phyloP scores from a whole-genome alignment of 2,329 filamentous ascomycete species.

The Aspergillus fumigatiaffinis region DNA sequence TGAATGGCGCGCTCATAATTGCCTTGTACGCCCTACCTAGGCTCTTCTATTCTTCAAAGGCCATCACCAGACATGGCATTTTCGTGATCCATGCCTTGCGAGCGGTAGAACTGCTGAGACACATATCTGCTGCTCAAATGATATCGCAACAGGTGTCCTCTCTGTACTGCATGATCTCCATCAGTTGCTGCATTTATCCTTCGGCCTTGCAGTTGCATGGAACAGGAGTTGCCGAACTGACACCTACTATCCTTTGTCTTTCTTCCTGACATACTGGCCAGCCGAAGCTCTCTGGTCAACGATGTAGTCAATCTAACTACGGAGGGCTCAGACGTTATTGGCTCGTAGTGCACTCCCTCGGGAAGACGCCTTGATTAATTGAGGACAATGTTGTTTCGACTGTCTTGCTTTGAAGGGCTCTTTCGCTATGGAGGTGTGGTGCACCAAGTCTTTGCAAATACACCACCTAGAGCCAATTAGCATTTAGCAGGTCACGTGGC shows the following conservation, averaged over 20 bases:
- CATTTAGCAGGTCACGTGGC: too few species aligned
- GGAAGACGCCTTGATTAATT: not conserved
- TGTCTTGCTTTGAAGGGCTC: not conserved
- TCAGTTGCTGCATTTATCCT: slow-evolving; percentile 2
- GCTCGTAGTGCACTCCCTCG: not conserved
- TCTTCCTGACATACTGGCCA: not conserved
- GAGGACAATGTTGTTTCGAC: not conserved
- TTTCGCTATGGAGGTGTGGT: not conserved
- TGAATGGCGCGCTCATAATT: not conserved
- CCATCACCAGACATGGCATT: not conserved
- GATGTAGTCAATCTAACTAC: not conserved
- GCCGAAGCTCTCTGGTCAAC: not conserved
- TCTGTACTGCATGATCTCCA: slow-evolving; percentile 7
- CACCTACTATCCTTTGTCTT: not conserved
- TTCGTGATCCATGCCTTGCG: not conserved
- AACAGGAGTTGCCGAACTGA: not conserved
- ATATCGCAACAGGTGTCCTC: slow-evolving; percentile 12
- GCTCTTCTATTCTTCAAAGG: not conserved
- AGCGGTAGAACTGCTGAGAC: not conserved
- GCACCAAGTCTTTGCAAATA: too few species aligned
- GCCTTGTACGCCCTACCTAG: not conserved
- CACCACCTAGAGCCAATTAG: too few species aligned
- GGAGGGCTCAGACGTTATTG: not conserved
- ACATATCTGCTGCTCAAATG: slow-evolving; percentile 7
- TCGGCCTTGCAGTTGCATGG: not conserved